These are phyloP conservation scores for Citrus sp. DNA, from an alignment of 345 rosid species.

Conservation along the genomic window DNA sequence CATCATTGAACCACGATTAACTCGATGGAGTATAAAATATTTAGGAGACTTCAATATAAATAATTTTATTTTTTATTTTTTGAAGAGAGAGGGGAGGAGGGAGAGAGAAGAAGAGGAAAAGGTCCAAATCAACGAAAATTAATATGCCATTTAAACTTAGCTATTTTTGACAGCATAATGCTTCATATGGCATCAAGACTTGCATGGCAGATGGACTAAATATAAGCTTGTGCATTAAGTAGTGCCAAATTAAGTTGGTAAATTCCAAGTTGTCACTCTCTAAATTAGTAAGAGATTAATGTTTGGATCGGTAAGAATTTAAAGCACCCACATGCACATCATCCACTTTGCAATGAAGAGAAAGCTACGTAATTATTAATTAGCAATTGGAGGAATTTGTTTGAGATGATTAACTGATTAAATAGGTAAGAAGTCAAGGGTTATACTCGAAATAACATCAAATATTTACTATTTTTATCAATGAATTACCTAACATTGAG, in stretches of 20 bases:
- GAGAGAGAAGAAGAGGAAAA: not conserved
- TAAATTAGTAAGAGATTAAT: conserved; percentile 9
- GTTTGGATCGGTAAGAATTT: conserved; percentile 7
- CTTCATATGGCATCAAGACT: conserved; percentile 5
- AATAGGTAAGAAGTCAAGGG: too few species aligned
- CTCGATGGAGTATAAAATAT: not conserved
- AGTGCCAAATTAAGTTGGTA: conserved; percentile 16
- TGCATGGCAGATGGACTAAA: not conserved
- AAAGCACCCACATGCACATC: conserved; percentile 20
- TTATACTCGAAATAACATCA: not conserved
- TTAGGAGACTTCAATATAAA: not conserved
- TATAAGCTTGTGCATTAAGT: not conserved
- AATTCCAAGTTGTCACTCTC: conserved; percentile 21
- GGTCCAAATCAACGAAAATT: conserved; percentile 4
- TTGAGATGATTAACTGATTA: not conserved
- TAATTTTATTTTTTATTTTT: not conserved
- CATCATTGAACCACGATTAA: not conserved
- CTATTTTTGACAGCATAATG: not conserved
- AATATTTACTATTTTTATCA: not conserved
- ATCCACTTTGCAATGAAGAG: conserved; percentile 3
- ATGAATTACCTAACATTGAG: not conserved
- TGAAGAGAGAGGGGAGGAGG: not conserved
- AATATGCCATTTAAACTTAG: conserved; percentile 19
- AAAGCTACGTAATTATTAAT: not conserved
- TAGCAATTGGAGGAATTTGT: not conserved